Evolutionary conservation across 495 filamentous ascomycete genomes (phyloP).

Genomic region (Cetradonia linearis): DNA sequence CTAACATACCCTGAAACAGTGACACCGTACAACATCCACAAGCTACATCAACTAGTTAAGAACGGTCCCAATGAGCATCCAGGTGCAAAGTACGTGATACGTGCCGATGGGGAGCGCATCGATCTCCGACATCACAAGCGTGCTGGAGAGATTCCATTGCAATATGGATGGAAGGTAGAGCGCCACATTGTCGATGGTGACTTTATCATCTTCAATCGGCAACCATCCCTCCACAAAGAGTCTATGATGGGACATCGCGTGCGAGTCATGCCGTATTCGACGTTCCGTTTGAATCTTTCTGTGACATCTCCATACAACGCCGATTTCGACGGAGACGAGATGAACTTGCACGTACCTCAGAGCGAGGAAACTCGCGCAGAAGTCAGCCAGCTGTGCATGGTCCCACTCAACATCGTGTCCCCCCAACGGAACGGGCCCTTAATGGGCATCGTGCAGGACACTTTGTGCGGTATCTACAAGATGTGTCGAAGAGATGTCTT

Average conservation of each 20-base stretch:
- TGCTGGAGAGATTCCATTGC: constrained; percentile 67
- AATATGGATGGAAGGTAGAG: constrained; percentile 98
- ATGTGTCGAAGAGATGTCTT: constrained; percentile 89
- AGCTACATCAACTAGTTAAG: constrained; percentile 74
- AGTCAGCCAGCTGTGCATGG: constrained; percentile 85
- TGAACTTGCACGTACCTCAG: constrained; percentile 99
- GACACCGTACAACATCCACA: constrained; percentile 93
- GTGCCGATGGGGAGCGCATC: constrained; percentile 82
- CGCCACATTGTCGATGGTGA: constrained; percentile 91
- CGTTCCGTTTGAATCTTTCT: constrained; percentile 91
- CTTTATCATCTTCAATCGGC: constrained; percentile 98
- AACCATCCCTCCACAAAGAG: constrained; percentile 97
- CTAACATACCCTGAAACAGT: constrained; percentile 96
- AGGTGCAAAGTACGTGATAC: constrained; percentile 89
- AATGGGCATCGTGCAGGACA: constrained; percentile 99
- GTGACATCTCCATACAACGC: constrained; percentile 98
- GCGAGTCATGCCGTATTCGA: constrained; percentile 96
- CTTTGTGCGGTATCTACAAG: constrained; percentile 92
- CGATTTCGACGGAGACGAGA: constrained; percentile 99
- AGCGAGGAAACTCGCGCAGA: constrained; percentile 93
- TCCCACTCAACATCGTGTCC: constrained; percentile 94
- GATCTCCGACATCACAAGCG: constrained; percentile 87
- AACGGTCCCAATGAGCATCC: constrained; percentile 93
- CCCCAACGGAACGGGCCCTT: constrained; percentile 93
- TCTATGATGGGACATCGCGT: constrained; percentile 99